phyloP scores from a whole-genome alignment of 495 filamentous ascomycete genomes.

The Podospora bellae-mahoneyi region DNA sequence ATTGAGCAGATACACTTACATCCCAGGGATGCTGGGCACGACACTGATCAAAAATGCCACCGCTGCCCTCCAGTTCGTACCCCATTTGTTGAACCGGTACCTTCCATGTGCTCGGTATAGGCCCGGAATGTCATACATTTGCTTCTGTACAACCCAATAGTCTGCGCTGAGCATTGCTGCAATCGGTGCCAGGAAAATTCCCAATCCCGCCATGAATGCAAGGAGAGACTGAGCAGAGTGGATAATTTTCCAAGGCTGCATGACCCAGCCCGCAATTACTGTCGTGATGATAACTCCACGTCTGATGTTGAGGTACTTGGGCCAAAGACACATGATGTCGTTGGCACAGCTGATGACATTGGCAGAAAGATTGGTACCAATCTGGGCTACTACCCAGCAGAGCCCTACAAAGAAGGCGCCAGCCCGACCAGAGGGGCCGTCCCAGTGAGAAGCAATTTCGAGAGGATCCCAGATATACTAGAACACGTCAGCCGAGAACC shows the following conservation, averaged over 20 bases:
- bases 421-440: constrained; percentile 45
- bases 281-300: constrained; percentile 62
- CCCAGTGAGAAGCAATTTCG: constrained; percentile 52
- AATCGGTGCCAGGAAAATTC: constrained; percentile 47
- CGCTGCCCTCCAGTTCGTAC: constrained; percentile 45
- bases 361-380: constrained; percentile 63
- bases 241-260: constrained; percentile 65
- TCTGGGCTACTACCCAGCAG: constrained; percentile 52
- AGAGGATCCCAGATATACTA: constrained; percentile 58
- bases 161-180: constrained; percentile 49
- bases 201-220: constrained; percentile 53
- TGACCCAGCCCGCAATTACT: constrained; percentile 53
- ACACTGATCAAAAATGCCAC: constrained; percentile 41
- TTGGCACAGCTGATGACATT: constrained; percentile 65
- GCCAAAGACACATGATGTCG: constrained; percentile 58
- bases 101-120: constrained; percentile 39
- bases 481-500: too few relatives aligned
- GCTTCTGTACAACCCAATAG: constrained; percentile 47
- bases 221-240: constrained; percentile 55
- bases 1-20: constrained; percentile 26
- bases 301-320: constrained; percentile 58
- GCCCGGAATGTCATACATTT: constrained; percentile 44
- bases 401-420: constrained; percentile 54
- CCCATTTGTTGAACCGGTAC: constrained; percentile 36
- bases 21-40: constrained; percentile 39